Evolutionary conservation across 139 green algal species (phyloP).

Genomic region (Tetradesmus lagerheimii): DNA sequence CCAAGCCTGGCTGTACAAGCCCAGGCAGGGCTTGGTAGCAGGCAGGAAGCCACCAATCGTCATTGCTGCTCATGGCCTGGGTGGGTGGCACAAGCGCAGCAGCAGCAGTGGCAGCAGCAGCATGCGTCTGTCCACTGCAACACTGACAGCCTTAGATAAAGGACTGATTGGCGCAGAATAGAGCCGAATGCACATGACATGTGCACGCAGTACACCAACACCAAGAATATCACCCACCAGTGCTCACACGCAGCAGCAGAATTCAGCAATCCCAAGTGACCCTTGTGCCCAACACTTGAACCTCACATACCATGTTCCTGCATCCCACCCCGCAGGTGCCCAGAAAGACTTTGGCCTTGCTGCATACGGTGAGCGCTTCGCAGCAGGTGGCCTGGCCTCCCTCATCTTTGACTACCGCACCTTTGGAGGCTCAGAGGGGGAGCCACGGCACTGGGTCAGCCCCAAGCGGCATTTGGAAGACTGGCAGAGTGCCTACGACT

Average conservation of each 20-base stretch:
- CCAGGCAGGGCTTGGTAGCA: neutral
- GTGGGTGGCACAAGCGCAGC: neutral
- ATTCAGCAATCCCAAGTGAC: too few species aligned
- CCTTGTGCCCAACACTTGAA: too few species aligned
- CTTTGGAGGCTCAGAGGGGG: constrained; percentile 60
- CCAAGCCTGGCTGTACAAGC: constrained; percentile 49
- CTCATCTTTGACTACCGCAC: constrained; percentile 65
- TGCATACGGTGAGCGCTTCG: constrained; percentile 55
- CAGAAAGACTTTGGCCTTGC: constrained; percentile 66
- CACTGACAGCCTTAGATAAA: neutral
- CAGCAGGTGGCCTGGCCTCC: constrained; percentile 56
- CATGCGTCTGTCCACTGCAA: neutral
- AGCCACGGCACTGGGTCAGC: constrained; percentile 53
- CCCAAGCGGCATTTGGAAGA: constrained; percentile 52
- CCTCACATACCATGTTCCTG: too few species aligned
- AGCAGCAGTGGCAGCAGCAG: neutral
- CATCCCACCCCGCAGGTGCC: neutral
- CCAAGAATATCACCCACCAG: too few species aligned
- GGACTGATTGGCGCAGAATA: neutral
- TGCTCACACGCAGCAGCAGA: too few species aligned
- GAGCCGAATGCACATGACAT: neutral
- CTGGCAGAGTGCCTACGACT: constrained; percentile 55
- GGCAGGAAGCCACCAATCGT: constrained; percentile 46
- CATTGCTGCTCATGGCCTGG: constrained; percentile 44
- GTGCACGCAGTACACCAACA: neutral